Base-by-base conservation (phyloP, 495 filamentous ascomycete species). In the Aspergillus cristatus region DNA sequence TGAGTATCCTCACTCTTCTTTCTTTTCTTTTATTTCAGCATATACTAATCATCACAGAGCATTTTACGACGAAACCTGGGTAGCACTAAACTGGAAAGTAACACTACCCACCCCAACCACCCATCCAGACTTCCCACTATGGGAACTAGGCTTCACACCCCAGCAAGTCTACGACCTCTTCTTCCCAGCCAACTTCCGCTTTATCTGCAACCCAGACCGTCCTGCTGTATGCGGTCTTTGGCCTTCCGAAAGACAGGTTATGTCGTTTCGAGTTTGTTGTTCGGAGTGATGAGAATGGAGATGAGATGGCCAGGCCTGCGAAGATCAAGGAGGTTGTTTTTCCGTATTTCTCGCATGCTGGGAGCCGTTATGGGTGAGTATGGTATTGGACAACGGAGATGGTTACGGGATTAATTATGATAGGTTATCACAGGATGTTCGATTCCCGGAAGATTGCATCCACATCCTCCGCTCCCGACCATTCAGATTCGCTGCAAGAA, bases 221-320 rank as follows among this genome's bases (percentile, higher is more conserved):
- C 58, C 70, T 1, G 46, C 68, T 10, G 68, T 70, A 0, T 63
- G 65, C 35, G 68, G 67, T 6, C 55, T 74, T 75, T 40, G 68
- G 70, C 0, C 63, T 54, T 1, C 33, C 48, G 1, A 41, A 44
- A 7, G 65, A 64, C 28, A 52, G 67, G 10, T 47, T 71, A 1
- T 74, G 68, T 70, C 47, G 70, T 28, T 68, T 71, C 40, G 70
- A 75, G 46, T 68, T 72, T 42, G 65, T 65, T 6, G 47, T 65
- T 22, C 20, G 7, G 1, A 20, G 40, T 1, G 47, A 37, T 3
- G 60, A 65, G 33, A 48, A 60, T 35, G 55, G 48, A 7, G 38
- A 47, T 10, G 40, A 51, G 11, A 63, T 63, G 62, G 52, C 60
- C 0, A 26, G 38, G 31, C 33, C 32, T 0, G 45, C 51, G 7